phyloP scores from a whole-genome alignment of 805 yeast species.

The Zygosaccharomyces lentus region DNA sequence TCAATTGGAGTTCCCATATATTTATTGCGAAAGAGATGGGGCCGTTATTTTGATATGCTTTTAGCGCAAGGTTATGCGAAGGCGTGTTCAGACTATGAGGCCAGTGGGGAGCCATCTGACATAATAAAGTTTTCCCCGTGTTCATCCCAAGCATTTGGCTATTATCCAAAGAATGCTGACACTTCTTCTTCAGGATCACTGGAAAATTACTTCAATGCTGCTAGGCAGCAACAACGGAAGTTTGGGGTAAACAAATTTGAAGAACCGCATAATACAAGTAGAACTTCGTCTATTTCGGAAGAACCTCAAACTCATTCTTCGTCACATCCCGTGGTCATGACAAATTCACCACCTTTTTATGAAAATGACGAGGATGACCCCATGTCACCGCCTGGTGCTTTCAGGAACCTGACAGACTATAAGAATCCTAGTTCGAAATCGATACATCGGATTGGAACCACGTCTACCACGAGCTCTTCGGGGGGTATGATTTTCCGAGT shows the following conservation, averaged over 20 bases:
- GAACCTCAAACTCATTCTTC: conserved; percentile 3
- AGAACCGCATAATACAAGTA: neutral
- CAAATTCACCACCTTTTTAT: conserved; percentile 7
- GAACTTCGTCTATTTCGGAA: neutral
- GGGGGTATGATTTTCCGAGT: conserved; percentile 49
- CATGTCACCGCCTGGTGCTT: conserved; percentile 14
- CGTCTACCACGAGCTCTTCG: conserved; percentile 30
- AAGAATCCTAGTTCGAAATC: conserved; percentile 7
- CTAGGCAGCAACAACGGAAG: conserved; percentile 9
- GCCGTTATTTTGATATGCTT: conserved; percentile 58
- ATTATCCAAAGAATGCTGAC: conserved; percentile 13
- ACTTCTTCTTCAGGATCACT: conserved; percentile 17
- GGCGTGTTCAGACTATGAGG: conserved; percentile 40
- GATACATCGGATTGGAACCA: conserved; percentile 13
- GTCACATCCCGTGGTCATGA: conserved; percentile 3
- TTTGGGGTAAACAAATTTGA: neutral
- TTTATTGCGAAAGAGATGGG: conserved; percentile 72
- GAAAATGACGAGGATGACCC: conserved; percentile 19
- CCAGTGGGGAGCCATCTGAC: conserved; percentile 14
- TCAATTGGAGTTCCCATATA: conserved; percentile 58
- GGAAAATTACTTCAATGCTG: conserved; percentile 12
- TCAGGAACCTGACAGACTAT: conserved; percentile 1
- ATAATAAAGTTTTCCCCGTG: conserved; percentile 18
- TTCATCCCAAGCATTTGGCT: conserved; percentile 10
- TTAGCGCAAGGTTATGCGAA: conserved; percentile 61